Conservation (phyloP, 768 basidiomycete species). For the Suillus clintonianus region DNA sequence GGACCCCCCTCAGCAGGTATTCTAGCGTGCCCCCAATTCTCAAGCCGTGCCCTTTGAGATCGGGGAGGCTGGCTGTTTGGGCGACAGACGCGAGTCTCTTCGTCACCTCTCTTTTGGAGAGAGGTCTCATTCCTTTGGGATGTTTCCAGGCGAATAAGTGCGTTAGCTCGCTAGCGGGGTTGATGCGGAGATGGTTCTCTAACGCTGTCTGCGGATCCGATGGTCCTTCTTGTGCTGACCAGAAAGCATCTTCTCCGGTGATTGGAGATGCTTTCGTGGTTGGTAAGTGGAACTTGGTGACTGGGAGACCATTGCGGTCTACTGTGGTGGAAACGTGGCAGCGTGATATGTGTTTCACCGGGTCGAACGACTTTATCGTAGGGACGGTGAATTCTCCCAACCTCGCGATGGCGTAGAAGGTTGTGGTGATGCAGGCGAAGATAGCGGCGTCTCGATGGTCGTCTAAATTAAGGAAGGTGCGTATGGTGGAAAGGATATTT, state of each 20-base stretch:
- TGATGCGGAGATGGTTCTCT: slow-evolving; percentile 21
- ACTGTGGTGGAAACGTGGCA: neutral
- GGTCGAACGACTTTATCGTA: slow-evolving; percentile 32
- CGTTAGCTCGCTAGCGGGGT: too few relatives aligned
- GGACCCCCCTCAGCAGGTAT: slow-evolving; percentile 25
- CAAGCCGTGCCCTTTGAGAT: slow-evolving; percentile 12
- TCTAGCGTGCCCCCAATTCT: slow-evolving; percentile 30
- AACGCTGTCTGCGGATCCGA: slow-evolving; percentile 26
- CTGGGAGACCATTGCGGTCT: slow-evolving; percentile 24
- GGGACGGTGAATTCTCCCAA: slow-evolving; percentile 43
- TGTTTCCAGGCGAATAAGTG: too few relatives aligned
- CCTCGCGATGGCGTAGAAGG: slow-evolving; percentile 36
- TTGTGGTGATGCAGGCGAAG: slow-evolving; percentile 36
- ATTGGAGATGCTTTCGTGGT: slow-evolving; percentile 4
- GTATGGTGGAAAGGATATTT: neutral
- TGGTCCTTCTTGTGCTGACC: slow-evolving; percentile 18
- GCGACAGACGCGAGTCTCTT: too few relatives aligned
- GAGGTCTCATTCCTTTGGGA: too few relatives aligned
- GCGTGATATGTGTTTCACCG: slow-evolving; percentile 28
- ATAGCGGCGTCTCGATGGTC: slow-evolving; percentile 35
- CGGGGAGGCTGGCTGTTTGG: too few relatives aligned
- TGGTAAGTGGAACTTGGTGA: slow-evolving; percentile 24
- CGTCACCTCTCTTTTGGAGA: too few relatives aligned
- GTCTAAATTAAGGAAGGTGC: slow-evolving; percentile 20
- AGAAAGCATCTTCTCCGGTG: neutral